Evolutionary conservation across 371 early-diverging fungal species (phyloP).

Genomic region (Choanephora cucurbitarum): DNA sequence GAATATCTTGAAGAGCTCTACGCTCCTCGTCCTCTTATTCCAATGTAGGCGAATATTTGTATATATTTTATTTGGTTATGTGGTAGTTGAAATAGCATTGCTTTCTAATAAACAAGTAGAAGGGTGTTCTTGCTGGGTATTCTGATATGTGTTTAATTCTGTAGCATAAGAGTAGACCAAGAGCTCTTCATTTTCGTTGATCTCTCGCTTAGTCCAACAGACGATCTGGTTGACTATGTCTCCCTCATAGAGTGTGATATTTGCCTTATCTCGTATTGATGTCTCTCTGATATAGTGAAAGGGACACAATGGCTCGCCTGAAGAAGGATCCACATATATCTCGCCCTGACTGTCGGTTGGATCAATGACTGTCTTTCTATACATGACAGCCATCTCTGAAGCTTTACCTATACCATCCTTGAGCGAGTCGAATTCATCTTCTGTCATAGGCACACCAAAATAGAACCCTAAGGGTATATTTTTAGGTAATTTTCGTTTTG

Average conservation of each 20-base stretch:
- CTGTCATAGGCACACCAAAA: slow-evolving; percentile 90
- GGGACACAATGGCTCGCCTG: slow-evolving; percentile 71
- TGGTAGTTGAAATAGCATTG: too few species aligned
- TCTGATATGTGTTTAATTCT: neutral
- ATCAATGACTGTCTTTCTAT: slow-evolving; percentile 81
- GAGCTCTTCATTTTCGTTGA: slow-evolving; percentile 75
- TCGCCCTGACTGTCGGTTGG: slow-evolving; percentile 79
- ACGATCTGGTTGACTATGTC: slow-evolving; percentile 77
- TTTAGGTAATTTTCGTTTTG: slow-evolving; percentile 65
- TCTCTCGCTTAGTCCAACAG: slow-evolving; percentile 70
- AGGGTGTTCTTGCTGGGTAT: too few species aligned
- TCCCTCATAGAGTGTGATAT: slow-evolving; percentile 77
- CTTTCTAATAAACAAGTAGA: too few species aligned
- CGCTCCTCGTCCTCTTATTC: slow-evolving; percentile 16
- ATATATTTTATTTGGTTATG: too few species aligned
- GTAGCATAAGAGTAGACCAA: slow-evolving; percentile 62
- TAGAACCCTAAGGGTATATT: slow-evolving; percentile 84
- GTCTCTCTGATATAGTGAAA: slow-evolving; percentile 87
- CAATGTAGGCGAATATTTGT: slow-evolving; percentile 4
- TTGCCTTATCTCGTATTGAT: slow-evolving; percentile 41
- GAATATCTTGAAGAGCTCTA: slow-evolving; percentile 32
- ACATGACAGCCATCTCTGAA: slow-evolving; percentile 53
- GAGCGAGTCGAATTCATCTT: slow-evolving; percentile 82
- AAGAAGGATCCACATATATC: slow-evolving; percentile 63
- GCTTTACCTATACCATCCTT: slow-evolving; percentile 74